These are phyloP conservation scores for Calophaca sinica DNA, from an alignment of 306 rosid species.

Conservation along the genomic window DNA sequence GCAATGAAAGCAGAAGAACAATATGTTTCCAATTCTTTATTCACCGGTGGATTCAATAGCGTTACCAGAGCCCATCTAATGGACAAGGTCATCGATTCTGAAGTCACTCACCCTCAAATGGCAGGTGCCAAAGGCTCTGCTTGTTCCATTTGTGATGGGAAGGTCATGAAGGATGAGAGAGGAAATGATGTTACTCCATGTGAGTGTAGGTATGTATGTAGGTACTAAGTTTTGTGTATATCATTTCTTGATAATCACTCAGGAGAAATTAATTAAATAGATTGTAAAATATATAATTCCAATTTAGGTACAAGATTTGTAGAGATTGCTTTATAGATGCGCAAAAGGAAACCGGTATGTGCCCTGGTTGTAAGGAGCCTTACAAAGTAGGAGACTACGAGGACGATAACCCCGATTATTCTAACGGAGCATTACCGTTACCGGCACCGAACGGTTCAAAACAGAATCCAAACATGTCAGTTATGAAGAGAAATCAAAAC, in stretches of 20 bases:
- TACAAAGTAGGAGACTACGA: constrained; percentile 68
- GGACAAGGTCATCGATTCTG: constrained; percentile 94
- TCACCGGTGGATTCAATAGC: constrained; percentile 91
- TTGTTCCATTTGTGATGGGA: constrained; percentile 81
- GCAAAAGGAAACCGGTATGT: constrained; percentile 64
- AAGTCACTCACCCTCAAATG: constrained; percentile 91
- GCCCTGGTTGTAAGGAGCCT: constrained; percentile 93
- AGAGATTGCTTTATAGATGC: constrained; percentile 90
- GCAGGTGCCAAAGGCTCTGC: constrained; percentile 93
- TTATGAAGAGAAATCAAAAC: constrained; percentile 80
- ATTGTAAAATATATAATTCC: background rate
- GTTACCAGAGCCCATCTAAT: constrained; percentile 86
- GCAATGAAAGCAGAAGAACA: constrained; percentile 93
- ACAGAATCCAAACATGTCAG: constrained; percentile 70
- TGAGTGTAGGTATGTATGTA: constrained; percentile 76
- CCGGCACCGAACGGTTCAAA: constrained; percentile 68
- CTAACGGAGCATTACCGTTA: constrained; percentile 59
- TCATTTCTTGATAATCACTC: background rate
- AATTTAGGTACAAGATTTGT: constrained; percentile 81
- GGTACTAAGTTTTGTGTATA: background rate
- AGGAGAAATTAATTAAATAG: background rate
- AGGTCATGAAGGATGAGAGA: constrained; percentile 91
- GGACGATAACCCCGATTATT: constrained; percentile 54
- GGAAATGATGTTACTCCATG: constrained; percentile 84
- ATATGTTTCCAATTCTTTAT: constrained; percentile 82